Conservation (phyloP, 306 rosid genomes). For the Glycine soja region DNA sequence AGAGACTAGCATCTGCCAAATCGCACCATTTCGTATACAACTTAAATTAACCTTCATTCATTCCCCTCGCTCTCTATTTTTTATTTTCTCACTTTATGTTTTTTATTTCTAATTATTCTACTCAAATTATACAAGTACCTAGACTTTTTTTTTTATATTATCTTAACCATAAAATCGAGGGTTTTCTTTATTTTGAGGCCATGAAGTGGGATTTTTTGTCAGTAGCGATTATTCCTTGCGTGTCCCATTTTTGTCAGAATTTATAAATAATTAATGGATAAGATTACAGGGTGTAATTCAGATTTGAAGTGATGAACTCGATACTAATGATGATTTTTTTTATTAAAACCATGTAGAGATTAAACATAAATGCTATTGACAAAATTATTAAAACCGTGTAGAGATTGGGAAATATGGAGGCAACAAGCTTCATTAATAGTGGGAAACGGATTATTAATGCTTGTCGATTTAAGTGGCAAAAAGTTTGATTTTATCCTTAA, state of each 20-base stretch:
- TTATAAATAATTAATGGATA: not conserved
- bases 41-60: not conserved
- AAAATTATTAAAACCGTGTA: not conserved
- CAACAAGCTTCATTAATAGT: not conserved
- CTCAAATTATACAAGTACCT: not conserved
- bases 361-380: not conserved
- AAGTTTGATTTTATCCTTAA: not conserved
- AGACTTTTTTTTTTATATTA: not conserved
- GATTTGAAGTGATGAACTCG: not conserved
- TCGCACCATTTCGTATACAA: conserved; percentile 14
- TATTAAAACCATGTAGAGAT: too few species aligned
- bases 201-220: not conserved
- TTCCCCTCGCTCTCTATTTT: not conserved
- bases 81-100: not conserved
- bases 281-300: not conserved
- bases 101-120: not conserved
- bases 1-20: not conserved
- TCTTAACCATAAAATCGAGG: not conserved
- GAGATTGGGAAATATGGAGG: not conserved
- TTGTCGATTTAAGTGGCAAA: not conserved
- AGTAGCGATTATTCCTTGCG: not conserved
- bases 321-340: too few species aligned
- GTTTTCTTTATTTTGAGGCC: not conserved
- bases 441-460: not conserved
- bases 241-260: not conserved